These are phyloP conservation scores for Xylaria sp. DNA, from an alignment of 2,329 filamentous ascomycete species.

Conservation along the genomic window DNA sequence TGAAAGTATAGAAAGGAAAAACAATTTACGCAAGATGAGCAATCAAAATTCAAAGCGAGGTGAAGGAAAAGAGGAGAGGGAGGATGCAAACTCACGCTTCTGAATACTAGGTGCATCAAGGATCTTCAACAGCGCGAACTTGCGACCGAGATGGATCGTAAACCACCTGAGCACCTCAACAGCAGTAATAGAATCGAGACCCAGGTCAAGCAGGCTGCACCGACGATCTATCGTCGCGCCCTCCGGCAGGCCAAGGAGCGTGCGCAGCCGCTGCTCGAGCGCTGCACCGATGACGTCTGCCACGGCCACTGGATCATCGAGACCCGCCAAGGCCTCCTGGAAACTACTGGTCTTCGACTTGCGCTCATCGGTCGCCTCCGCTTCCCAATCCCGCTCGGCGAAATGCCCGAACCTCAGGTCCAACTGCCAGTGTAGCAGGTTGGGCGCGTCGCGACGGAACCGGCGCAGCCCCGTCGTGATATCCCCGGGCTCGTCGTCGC, in stretches of 20 bases:
- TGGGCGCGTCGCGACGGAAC: conserved; percentile 46
- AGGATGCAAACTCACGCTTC: conserved; percentile 18
- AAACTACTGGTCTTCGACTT: conserved; percentile 36
- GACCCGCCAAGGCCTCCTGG: conserved; percentile 44
- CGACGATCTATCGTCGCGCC: conserved; percentile 45
- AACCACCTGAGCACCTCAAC: conserved; percentile 55
- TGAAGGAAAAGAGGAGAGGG: neutral
- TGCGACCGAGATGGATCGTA: conserved; percentile 47
- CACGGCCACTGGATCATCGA: conserved; percentile 39
- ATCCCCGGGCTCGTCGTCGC: conserved; percentile 38
- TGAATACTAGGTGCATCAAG: conserved; percentile 43
- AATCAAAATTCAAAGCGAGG: neutral
- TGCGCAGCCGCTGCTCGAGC: conserved; percentile 47
- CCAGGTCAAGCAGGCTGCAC: conserved; percentile 51
- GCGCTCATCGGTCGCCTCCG: conserved; percentile 13
- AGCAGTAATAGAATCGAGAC: conserved; percentile 55
- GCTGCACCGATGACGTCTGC: conserved; percentile 43
- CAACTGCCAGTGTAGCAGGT: conserved; percentile 54
- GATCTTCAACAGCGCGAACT: conserved; percentile 49
- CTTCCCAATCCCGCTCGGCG: conserved; percentile 37
- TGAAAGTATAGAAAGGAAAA: neutral
- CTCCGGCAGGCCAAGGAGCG: conserved; percentile 47
- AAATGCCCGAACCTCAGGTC: conserved; percentile 58
- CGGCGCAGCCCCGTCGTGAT: conserved; percentile 55
- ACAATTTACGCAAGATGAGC: neutral